phyloP scores from a whole-genome alignment of 306 rosid genomes.

The Purshia tridentata region DNA sequence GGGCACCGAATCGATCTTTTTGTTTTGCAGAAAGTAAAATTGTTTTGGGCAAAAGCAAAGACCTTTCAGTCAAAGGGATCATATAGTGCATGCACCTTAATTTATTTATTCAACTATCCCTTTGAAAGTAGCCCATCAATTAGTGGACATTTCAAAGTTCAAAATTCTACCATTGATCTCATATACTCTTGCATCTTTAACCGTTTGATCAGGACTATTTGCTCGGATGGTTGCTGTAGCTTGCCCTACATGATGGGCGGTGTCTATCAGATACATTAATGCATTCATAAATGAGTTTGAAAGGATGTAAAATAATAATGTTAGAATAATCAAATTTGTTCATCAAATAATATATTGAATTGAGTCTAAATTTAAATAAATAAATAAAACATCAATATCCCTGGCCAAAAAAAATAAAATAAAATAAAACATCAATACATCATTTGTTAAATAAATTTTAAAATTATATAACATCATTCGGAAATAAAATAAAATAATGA shows the following conservation, averaged over 20 bases:
- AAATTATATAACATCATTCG: too few relatives aligned
- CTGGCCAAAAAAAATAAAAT: too few relatives aligned
- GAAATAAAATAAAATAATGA: too few relatives aligned
- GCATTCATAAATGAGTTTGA: conserved; percentile 41
- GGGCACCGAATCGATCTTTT: conserved; percentile 44
- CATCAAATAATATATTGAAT: not conserved
- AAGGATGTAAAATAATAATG: not conserved
- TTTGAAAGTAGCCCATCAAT: not conserved
- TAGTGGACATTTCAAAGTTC: not conserved
- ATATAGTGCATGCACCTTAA: conserved; percentile 60
- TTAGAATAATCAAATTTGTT: not conserved
- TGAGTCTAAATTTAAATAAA: too few relatives aligned
- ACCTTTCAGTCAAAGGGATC: conserved; percentile 33
- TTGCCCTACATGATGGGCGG: conserved; percentile 65
- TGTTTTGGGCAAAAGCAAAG: conserved; percentile 29
- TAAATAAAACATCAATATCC: too few relatives aligned
- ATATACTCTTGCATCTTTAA: conserved; percentile 36
- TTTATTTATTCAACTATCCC: conserved; percentile 1
- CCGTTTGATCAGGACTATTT: not conserved
- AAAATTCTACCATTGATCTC: conserved; percentile 30
- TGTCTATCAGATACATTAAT: conserved; percentile 38
- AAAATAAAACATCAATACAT: too few relatives aligned
- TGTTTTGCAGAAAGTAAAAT: conserved; percentile 29
- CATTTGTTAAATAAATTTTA: too few relatives aligned
- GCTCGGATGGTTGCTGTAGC: conserved; percentile 33